These are phyloP conservation scores for Phyllosticta citribraziliensis DNA, from an alignment of 2,329 filamentous ascomycete species.

Conservation along the genomic window DNA sequence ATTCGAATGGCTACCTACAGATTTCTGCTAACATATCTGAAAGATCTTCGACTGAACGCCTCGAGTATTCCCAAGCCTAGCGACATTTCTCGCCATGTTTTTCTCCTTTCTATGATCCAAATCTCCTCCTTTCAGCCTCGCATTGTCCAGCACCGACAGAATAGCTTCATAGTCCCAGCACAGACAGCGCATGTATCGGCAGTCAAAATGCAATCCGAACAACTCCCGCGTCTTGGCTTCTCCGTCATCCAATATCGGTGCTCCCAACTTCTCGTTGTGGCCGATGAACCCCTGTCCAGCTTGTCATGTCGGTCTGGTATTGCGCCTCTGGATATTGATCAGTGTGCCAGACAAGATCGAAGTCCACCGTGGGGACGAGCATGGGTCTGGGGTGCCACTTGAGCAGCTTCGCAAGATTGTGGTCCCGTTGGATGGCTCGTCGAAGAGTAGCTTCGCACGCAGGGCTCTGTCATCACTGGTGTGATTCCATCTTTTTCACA, in stretches of 20 bases:
- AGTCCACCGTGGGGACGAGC: slow-evolving; percentile 61
- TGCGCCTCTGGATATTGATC: slow-evolving; percentile 58
- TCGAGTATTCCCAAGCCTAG: neutral
- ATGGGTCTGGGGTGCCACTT: neutral
- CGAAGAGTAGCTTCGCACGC: slow-evolving; percentile 52
- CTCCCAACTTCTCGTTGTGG: slow-evolving; percentile 76
- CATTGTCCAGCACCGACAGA: neutral
- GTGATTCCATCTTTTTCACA: slow-evolving; percentile 61
- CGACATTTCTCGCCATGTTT: neutral
- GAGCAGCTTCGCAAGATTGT: slow-evolving; percentile 49
- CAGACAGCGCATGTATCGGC: slow-evolving; percentile 66
- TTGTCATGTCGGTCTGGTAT: slow-evolving; percentile 43
- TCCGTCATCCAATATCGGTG: slow-evolving; percentile 49
- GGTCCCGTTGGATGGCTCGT: slow-evolving; percentile 55
- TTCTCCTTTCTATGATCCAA: neutral
- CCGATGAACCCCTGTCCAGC: slow-evolving; percentile 48
- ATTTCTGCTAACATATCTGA: neutral
- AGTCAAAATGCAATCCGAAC: slow-evolving; percentile 55
- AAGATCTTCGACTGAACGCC: neutral
- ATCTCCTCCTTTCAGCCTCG: neutral
- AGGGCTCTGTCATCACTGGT: slow-evolving; percentile 72
- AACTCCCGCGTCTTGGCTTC: slow-evolving; percentile 65
- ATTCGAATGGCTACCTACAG: neutral
- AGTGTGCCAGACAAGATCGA: slow-evolving; percentile 70
- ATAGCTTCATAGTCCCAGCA: slow-evolving; percentile 79